Base-by-base conservation (phyloP, 2,329 filamentous ascomycete genomes). In the Fusarium tricinctum region DNA sequence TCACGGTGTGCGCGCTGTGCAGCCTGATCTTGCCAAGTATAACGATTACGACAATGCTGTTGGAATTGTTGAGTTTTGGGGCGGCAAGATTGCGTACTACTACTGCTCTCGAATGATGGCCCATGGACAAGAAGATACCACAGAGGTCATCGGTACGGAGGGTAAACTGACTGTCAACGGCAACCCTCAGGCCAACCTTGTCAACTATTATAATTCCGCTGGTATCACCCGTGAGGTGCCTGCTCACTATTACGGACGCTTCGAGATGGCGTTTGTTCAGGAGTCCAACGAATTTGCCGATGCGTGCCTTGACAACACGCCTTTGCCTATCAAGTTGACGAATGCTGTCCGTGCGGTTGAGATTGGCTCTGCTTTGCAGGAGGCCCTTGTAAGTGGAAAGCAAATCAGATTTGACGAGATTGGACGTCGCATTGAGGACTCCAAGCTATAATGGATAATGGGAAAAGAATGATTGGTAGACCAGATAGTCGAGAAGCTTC, bases 51-150 rank as follows among this genome's bases (percentile, higher is more conserved):
- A 77, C 39, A 77, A 77, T 20, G 76, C 69, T 3, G 70, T 77
- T 65, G 89, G 87, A 2, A 77, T 91, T 5, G 85, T 91, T 8
- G 89, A 92, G 76, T 91, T 91, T 77, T 86, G 84, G 74, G 84
- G 83, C 43, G 88, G 86, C 46, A 86, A 86, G 75, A 86, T 91
- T 42, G 88, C 88, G 2, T 89, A 90, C 74, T 86, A 90, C 62
- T 91, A 88, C 75, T 84, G 82, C 32, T 85, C 82, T 10, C 82
- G 89, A 12, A 91, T 90, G 82, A 91, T 91, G 83, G 86, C 89
- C 0, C 85, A 86, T 0, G 89, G 89, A 0, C 85, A 90, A 58
- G 89, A 91, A 72, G 85, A 83, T 65, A 65, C 66, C 9, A 90
- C 89, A 0, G 88, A 91, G 76, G 85, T 91, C 62, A 88, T 90